Percentiles rank a stretch among this genome's conserved stretches.
Evolutionary conservation across 805 yeast genomes (phyloP).

Genomic region (Jamesozyma lodderae): DNA sequence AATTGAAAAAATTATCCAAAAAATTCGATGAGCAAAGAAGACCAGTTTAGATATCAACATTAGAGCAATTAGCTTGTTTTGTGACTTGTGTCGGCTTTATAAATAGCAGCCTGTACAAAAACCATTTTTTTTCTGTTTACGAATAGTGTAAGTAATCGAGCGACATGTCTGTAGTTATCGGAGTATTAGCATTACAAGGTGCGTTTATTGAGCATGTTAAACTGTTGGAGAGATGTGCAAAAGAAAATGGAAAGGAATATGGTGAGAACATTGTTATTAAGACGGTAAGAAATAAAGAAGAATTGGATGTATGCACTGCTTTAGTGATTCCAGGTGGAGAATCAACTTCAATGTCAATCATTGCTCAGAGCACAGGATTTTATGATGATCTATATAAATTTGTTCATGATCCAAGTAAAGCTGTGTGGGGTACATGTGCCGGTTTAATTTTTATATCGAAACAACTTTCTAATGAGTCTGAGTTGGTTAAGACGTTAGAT

Average conservation of each 20-base stretch:
- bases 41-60: too few species aligned
- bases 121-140: too few species aligned
- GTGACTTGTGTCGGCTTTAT: too few species aligned
- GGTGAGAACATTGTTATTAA: slow-evolving; percentile 21
- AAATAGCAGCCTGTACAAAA: too few species aligned
- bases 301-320: slow-evolving; percentile 45
- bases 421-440: slow-evolving; percentile 84
- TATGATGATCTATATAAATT: slow-evolving; percentile 45
- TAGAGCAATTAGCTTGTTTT: too few species aligned
- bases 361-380: slow-evolving; percentile 57
- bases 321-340: slow-evolving; percentile 66
- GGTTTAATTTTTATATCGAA: slow-evolving; percentile 62
- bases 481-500: slow-evolving; percentile 49
- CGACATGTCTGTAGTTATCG: slow-evolving; percentile 32
- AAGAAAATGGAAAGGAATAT: slow-evolving; percentile 17
- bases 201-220: slow-evolving; percentile 63
- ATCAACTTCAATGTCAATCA: slow-evolving; percentile 58
- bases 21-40: too few species aligned
- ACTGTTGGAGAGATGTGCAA: slow-evolving; percentile 35
- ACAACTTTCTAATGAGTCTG: slow-evolving; percentile 42
- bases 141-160: too few species aligned
- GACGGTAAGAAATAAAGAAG: slow-evolving; percentile 45
- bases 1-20: too few species aligned
- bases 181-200: slow-evolving; percentile 73
- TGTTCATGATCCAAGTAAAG: slow-evolving; percentile 39